Evolutionary conservation across 2,329 filamentous ascomycete genomes (phyloP), one percentile per base, ranked within the genome.

Genomic region (Penicillium sp.): DNA sequence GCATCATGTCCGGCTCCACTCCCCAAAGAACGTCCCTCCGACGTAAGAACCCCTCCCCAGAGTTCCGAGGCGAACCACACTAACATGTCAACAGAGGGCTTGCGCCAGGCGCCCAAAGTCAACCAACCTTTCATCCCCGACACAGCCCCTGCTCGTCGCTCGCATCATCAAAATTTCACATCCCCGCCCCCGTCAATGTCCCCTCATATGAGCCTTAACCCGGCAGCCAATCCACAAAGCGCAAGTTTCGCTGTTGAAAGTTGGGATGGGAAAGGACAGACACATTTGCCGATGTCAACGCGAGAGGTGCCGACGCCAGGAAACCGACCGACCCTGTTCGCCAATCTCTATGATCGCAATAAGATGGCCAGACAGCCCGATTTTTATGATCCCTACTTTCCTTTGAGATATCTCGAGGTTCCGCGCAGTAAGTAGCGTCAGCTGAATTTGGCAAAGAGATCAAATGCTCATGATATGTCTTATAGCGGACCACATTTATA

Each of bases 401-500:
- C 64, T 23, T 55, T 69, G 22, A 59, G 46, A 38, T 66, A 58
- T 46, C 54, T 70, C 5, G 66, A 69, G 40, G 62, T 69, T 20
- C 65, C 64, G 6, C 64, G 63, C 40, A 64, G 68, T 70, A 54
- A 50, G 66, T 61, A 18, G 13, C 10, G 8, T 18, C 14, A 39
- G 22, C 10, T 35, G 28, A 11, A 29, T 16, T 18, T 1, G 6
- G 13, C 3, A 7, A 11, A 31, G 6, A 31, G 6, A 2, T 14
- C 11, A 16, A 36, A 18, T 47, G 51, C 38, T 61, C 44, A 42
- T 41, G 16, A 32, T 16, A 20, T 18, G 7, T 34, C 18, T 46
- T 54, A 50, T 60, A 70, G 71, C 68, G 54, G 63, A 65, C 55
- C 61, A 94, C 62, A 95, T 96, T 54, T 97, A 96, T 63, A 85